These are phyloP conservation scores for Albatrellus ellisii DNA, from an alignment of 768 basidiomycete genomes.

Conservation along the genomic window DNA sequence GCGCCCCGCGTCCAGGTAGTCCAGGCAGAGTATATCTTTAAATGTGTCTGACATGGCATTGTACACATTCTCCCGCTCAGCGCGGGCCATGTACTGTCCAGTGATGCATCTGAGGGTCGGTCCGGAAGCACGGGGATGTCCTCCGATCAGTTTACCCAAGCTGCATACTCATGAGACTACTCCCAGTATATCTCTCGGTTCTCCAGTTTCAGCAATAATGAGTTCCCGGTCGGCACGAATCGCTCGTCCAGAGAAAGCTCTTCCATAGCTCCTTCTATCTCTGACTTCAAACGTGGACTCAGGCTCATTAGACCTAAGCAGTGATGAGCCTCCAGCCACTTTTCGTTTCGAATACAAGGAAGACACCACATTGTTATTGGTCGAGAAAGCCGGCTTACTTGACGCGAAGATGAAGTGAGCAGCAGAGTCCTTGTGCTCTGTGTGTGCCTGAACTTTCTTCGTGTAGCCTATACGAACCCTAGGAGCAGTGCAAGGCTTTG, in stretches of 20 bases:
- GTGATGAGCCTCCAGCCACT: slow-evolving; percentile 32
- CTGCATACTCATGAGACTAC: too few species aligned
- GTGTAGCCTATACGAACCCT: slow-evolving; percentile 65
- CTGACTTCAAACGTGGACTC: not conserved
- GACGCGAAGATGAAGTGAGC: slow-evolving; percentile 63
- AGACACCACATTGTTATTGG: slow-evolving; percentile 57
- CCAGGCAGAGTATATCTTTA: not conserved
- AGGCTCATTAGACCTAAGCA: slow-evolving; percentile 6
- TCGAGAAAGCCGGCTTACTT: slow-evolving; percentile 46
- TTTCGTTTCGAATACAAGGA: slow-evolving; percentile 52
- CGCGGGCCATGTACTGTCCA: too few species aligned
- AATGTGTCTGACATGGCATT: slow-evolving; percentile 5
- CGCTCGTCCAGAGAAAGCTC: not conserved
- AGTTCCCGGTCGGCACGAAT: too few species aligned
- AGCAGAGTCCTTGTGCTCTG: not conserved
- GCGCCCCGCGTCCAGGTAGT: not conserved
- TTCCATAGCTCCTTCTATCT: not conserved
- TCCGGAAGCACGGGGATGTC: too few species aligned
- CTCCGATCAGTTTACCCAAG: not conserved
- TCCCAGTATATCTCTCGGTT: too few species aligned
- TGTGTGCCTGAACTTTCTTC: not conserved
- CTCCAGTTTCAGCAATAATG: too few species aligned
- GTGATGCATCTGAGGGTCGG: too few species aligned
- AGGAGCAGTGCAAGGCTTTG: slow-evolving; percentile 73
- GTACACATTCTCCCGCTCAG: slow-evolving; percentile 1